A percentile compares a stretch with the other conserved stretches of the same genome.
phyloP scores from a whole-genome alignment of 1,284 basidiomycete genomes.

The Polyporus tsugae region DNA sequence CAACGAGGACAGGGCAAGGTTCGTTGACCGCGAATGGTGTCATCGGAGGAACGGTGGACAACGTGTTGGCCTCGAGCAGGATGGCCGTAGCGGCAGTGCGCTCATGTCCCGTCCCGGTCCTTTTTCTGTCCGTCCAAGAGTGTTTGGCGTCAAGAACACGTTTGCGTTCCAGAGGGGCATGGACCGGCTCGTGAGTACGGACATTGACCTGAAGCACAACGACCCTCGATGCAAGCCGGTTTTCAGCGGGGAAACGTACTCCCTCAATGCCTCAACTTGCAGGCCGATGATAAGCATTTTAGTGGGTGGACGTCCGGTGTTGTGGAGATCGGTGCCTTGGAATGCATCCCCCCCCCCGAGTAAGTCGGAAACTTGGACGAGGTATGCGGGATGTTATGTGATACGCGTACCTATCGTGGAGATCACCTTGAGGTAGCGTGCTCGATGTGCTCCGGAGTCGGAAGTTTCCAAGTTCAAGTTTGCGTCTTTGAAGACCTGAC shows the following conservation, averaged over 20 bases:
- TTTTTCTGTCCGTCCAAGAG: constrained; percentile 9
- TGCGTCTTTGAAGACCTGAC: no score
- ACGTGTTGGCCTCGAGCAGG: constrained; percentile 27
- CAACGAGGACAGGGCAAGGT: not conserved
- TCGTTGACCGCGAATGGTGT: constrained; percentile 8
- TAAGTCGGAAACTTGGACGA: no score
- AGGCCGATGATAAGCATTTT: no score
- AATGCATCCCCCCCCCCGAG: not conserved
- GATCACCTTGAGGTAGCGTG: not conserved
- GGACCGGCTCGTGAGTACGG: not conserved
- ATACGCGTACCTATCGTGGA: not conserved
- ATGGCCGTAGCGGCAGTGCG: constrained; percentile 14
- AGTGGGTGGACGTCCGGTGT: no score
- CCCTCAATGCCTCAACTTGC: not conserved
- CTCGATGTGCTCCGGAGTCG: not conserved
- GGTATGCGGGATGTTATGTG: no score
- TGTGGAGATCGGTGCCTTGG: not conserved
- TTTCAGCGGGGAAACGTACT: not conserved
- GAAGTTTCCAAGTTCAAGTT: not conserved
- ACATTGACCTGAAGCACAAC: not conserved
- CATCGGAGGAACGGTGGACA: constrained; percentile 16
- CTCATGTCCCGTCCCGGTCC: not conserved
- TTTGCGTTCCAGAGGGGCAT: not conserved
- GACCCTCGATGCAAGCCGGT: not conserved
- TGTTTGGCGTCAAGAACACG: not conserved